These are phyloP conservation scores for Punica granatum DNA, from an alignment of 345 rosid genomes.

Conservation along the genomic window DNA sequence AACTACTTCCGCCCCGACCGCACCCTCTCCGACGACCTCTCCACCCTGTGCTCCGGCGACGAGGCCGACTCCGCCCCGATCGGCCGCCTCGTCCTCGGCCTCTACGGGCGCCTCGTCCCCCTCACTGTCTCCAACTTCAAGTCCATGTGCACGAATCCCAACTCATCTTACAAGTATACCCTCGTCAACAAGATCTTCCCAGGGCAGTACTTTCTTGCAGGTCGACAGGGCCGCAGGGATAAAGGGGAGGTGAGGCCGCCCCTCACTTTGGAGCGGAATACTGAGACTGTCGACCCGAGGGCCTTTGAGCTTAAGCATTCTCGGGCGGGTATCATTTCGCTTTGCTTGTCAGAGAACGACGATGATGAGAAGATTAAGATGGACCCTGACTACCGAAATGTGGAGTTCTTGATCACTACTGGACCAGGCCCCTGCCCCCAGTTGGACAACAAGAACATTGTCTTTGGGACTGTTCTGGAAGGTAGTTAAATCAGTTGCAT, in stretches of 20 bases:
- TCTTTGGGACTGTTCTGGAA: conserved; percentile 82
- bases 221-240: conserved; percentile 61
- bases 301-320: conserved; percentile 58
- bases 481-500: conserved; percentile 25
- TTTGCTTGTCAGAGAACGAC: conserved; percentile 78
- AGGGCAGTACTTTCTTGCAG: conserved; percentile 72
- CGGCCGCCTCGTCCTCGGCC: conserved; percentile 77
- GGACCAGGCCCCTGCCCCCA: conserved; percentile 90
- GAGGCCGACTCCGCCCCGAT: conserved; percentile 39
- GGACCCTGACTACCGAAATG: conserved; percentile 67
- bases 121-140: conserved; percentile 79
- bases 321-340: conserved; percentile 60
- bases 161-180: conserved; percentile 57
- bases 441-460: conserved; percentile 71
- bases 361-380: conserved; percentile 69
- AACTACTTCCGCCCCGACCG: conserved; percentile 58
- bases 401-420: conserved; percentile 81
- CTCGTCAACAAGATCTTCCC: conserved; percentile 73
- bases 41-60: conserved; percentile 33
- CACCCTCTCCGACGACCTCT: conserved; percentile 29
- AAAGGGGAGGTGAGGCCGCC: conserved; percentile 48
- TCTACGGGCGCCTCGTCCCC: conserved; percentile 70
- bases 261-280: conserved; percentile 40
- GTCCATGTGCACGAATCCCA: conserved; percentile 49
- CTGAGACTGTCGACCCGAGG: conserved; percentile 58